Percentiles rank a stretch among this genome's conserved stretches.
Evolutionary conservation across 164 flowering plant genomes (phyloP).

Genomic region (Santalum album): DNA sequence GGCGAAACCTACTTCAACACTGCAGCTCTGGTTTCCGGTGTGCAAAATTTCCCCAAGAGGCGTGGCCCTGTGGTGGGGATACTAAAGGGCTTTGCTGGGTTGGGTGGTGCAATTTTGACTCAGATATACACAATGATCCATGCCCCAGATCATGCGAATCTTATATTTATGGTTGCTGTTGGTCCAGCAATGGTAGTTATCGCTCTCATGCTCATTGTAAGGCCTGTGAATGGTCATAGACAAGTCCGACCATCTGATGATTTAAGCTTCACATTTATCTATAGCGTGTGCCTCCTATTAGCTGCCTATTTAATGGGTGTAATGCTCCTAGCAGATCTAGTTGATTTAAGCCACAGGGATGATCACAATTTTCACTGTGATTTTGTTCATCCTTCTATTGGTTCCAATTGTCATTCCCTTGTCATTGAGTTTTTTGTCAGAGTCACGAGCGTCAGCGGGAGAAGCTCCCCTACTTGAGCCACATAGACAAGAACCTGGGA

Average conservation of each 20-base stretch:
- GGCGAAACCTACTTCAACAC: constrained; percentile 97
- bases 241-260: constrained; percentile 70
- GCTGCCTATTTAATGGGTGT: constrained; percentile 98
- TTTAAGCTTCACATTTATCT: constrained; percentile 59
- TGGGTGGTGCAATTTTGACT: constrained; percentile 85
- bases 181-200: constrained; percentile 83
- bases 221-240: constrained; percentile 93
- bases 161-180: constrained; percentile 93
- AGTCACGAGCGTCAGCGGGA: constrained; percentile 29
- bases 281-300: constrained; percentile 71
- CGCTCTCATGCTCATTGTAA: constrained; percentile 71
- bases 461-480: constrained; percentile 52
- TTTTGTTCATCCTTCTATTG: constrained; percentile 56
- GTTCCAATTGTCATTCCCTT: constrained; percentile 69
- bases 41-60: constrained; percentile 93
- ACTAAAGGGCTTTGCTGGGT: constrained; percentile 92
- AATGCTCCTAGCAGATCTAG: constrained; percentile 80
- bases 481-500: constrained; percentile 32
- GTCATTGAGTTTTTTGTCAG: constrained; percentile 27
- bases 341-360: constrained; percentile 49
- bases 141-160: constrained; percentile 71
- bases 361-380: constrained; percentile 43
- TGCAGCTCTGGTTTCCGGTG: constrained; percentile 79
- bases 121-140: constrained; percentile 66
- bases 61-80: constrained; percentile 96